Conservation (phyloP, 2,329 filamentous ascomycete genomes). For the Xenoacremonium recifei region DNA sequence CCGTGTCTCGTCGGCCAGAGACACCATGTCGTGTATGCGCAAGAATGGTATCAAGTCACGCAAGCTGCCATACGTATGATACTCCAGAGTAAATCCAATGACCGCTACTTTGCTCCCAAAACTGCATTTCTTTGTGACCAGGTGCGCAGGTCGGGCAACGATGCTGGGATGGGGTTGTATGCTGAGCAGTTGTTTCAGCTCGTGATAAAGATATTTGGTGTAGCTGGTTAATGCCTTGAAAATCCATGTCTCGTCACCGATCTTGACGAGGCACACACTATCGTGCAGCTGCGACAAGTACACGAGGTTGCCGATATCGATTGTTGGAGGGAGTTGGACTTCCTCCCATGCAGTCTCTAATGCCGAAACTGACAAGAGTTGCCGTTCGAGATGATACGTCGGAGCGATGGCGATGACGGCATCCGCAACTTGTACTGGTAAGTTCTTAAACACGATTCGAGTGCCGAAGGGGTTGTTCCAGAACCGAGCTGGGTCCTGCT, state of each 20-base stretch:
- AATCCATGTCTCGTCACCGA: conserved; percentile 43
- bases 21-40: conserved; percentile 44
- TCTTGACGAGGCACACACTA: conserved; percentile 54
- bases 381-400: conserved; percentile 53
- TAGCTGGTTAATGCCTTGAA: conserved; percentile 59
- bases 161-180: conserved; percentile 53
- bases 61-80: conserved; percentile 52
- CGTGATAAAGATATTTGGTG: conserved; percentile 61
- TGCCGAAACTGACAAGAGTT: conserved; percentile 43
- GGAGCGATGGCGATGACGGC: conserved; percentile 46
- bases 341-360: conserved; percentile 45
- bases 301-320: conserved; percentile 50
- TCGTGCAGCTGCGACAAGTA: conserved; percentile 57
- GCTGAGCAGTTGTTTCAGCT: conserved; percentile 54
- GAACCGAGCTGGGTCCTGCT: conserved; percentile 36
- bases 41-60: conserved; percentile 54
- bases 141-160: conserved; percentile 48
- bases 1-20: conserved; percentile 43
- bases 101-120: conserved; percentile 57
- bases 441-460: conserved; percentile 51
- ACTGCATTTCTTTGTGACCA: conserved; percentile 54
- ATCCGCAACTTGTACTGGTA: conserved; percentile 46
- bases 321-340: conserved; percentile 40
- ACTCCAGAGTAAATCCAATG: conserved; percentile 56
- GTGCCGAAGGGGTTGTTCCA: conserved; percentile 55